Evolutionary conservation across 768 basidiomycete species (phyloP).

Genomic region (Tricholoma sp.): DNA sequence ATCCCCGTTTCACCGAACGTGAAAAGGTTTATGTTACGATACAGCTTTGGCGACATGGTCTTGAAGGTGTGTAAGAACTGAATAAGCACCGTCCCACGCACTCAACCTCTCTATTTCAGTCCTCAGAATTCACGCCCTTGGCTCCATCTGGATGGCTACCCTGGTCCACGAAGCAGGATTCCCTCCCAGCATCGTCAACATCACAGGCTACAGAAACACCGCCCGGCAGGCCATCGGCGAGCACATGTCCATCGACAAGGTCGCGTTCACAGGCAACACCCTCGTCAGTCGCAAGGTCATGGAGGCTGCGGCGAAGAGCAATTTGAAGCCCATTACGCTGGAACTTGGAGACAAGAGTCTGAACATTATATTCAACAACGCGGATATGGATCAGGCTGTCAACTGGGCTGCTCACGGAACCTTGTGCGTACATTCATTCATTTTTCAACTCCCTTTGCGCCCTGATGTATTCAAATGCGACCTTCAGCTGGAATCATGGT

Average conservation of each 20-base stretch:
- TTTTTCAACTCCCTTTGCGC: not conserved
- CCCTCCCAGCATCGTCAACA: slow-evolving; percentile 75
- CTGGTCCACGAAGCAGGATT: slow-evolving; percentile 71
- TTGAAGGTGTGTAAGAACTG: slow-evolving; percentile 38
- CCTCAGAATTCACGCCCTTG: slow-evolving; percentile 75
- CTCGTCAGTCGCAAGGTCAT: not conserved
- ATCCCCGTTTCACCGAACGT: too few relatives aligned
- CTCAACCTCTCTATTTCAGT: slow-evolving; percentile 28
- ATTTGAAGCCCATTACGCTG: not conserved
- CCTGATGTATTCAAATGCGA: not conserved
- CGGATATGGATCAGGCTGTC: slow-evolving; percentile 59
- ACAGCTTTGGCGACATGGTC: slow-evolving; percentile 68
- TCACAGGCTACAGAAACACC: slow-evolving; percentile 68
- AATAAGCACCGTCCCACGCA: not conserved
- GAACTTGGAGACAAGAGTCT: too few relatives aligned
- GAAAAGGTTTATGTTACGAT: slow-evolving; percentile 19
- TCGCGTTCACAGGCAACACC: too few relatives aligned
- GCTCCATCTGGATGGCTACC: slow-evolving; percentile 47
- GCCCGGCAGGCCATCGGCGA: slow-evolving; percentile 65
- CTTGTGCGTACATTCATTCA: slow-evolving; percentile 47
- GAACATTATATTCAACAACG: slow-evolving; percentile 66
- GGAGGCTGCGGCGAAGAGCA: not conserved
- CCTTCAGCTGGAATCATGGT: slow-evolving; percentile 56
- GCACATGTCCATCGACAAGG: too few relatives aligned
- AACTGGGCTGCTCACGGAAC: slow-evolving; percentile 63